Conservation (phyloP, 345 rosid species). For the Citrus reticulata region DNA sequence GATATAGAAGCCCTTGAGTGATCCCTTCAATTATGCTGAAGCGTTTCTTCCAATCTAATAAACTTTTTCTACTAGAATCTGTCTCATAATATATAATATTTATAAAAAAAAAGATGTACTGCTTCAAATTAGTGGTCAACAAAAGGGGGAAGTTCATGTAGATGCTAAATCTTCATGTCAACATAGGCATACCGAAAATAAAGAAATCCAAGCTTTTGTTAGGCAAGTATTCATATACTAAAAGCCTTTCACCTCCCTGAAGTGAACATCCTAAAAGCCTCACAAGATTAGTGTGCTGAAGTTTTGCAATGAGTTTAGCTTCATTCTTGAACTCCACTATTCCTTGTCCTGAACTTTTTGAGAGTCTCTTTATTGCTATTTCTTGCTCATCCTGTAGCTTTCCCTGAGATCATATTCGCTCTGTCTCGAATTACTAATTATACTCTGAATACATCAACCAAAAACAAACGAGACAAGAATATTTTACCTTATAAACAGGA, state of each 20-base stretch:
- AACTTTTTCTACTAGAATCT: neutral
- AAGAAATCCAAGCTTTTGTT: slow-evolving; percentile 4
- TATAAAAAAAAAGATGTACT: neutral
- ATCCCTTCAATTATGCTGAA: slow-evolving; percentile 12
- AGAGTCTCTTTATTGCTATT: slow-evolving; percentile 2
- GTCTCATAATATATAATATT: neutral
- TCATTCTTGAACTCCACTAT: slow-evolving; percentile 1
- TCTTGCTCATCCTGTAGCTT: neutral
- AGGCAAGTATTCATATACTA: neutral
- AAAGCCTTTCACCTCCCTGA: neutral
- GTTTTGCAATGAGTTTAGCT: slow-evolving; percentile 8
- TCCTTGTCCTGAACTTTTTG: slow-evolving; percentile 7
- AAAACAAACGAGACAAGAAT: neutral
- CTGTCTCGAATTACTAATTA: neutral
- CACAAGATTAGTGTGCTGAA: slow-evolving; percentile 7
- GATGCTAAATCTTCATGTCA: neutral
- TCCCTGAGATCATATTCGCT: neutral
- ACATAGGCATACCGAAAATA: neutral
- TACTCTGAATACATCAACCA: neutral
- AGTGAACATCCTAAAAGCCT: slow-evolving; percentile 1
- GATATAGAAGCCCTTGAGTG: slow-evolving; percentile 11
- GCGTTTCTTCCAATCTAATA: neutral
- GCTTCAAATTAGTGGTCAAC: neutral
- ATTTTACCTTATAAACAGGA: slow-evolving; percentile 2
- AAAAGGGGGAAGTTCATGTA: neutral